Evolutionary conservation across 1,139 yeast species (phyloP).

Genomic region (Sugiyamaella japonica): DNA sequence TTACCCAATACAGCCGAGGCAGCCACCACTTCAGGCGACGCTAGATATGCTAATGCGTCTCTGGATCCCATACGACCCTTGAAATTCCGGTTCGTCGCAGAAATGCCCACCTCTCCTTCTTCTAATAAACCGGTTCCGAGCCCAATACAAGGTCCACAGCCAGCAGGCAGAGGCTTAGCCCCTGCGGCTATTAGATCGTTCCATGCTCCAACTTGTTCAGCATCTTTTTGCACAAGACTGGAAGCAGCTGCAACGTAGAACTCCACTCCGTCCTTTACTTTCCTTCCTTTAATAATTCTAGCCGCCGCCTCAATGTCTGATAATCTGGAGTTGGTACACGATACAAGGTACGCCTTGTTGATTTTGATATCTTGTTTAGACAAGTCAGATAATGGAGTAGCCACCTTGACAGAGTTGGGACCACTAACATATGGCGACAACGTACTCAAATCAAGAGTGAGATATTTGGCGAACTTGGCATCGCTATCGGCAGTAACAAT

Average conservation of each 20-base stretch:
- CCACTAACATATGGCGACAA: conserved; percentile 93
- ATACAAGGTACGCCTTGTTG: conserved; percentile 94
- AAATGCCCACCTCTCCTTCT: conserved; percentile 96
- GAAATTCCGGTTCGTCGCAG: conserved; percentile 97
- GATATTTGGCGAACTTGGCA: conserved; percentile 84
- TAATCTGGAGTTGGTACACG: conserved; percentile 93
- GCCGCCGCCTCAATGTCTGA: conserved; percentile 96
- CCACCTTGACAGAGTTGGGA: conserved; percentile 93
- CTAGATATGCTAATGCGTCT: conserved; percentile 92
- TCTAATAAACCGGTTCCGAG: conserved; percentile 89
- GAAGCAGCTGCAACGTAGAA: conserved; percentile 98
- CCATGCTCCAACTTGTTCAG: conserved; percentile 92
- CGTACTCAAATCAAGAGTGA: conserved; percentile 76
- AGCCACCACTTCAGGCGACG: conserved; percentile 97
- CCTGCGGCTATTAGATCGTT: conserved; percentile 85
- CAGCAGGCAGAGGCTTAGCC: conserved; percentile 93
- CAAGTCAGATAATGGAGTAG: conserved; percentile 73
- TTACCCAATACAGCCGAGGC: conserved; percentile 94
- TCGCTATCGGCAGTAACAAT: conserved; percentile 61
- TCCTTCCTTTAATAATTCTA: conserved; percentile 71
- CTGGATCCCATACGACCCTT: conserved; percentile 99
- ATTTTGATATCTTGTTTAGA: conserved; percentile 72
- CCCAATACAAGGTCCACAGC: conserved; percentile 99
- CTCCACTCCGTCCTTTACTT: conserved; percentile 85
- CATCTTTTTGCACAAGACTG: conserved; percentile 86